phyloP scores from a whole-genome alignment of 169 alveolate species.

The Cryptosporidium muris region DNA sequence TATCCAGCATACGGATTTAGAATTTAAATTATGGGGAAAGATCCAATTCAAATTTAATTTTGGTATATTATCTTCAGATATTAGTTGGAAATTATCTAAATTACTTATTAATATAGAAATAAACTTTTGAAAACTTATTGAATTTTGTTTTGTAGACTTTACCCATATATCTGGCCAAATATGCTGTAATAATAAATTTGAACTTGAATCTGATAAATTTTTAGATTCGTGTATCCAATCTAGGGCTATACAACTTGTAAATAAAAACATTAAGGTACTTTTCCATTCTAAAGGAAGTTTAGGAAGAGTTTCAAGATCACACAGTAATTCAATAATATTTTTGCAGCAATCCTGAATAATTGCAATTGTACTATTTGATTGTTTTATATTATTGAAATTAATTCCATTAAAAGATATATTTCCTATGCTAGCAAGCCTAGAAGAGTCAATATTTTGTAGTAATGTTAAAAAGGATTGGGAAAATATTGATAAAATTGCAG shows the following conservation, averaged over 20 bases:
- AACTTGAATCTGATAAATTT: conserved; percentile 3
- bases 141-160: neutral
- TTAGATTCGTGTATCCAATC: conserved; percentile 14
- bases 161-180: conserved; percentile 68
- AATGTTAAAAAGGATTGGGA: conserved; percentile 48
- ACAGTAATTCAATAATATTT: conserved; percentile 30
- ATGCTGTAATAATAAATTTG: conserved; percentile 36
- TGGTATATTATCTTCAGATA: neutral
- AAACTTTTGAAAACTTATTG: conserved; percentile 5
- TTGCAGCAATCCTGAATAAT: conserved; percentile 69
- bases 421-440: neutral
- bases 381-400: conserved; percentile 4
- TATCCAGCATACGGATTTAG: conserved; percentile 20
- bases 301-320: conserved; percentile 25
- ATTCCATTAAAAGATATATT: neutral
- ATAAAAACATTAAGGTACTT: conserved; percentile 30
- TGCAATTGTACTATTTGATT: conserved; percentile 18
- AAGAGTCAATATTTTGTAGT: conserved; percentile 1
- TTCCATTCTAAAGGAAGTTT: conserved; percentile 39
- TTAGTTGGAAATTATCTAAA: conserved; percentile 9
- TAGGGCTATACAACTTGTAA: conserved; percentile 55
- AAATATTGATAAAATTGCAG: conserved; percentile 59
- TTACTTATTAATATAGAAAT: conserved; percentile 31
- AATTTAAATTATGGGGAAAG: conserved; percentile 12
- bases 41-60: conserved; percentile 2